Evolutionary conservation across 2,329 filamentous ascomycete species (phyloP), one percentile per base, ranked within the genome.

Genomic region (Colletotrichum zoysiae): DNA sequence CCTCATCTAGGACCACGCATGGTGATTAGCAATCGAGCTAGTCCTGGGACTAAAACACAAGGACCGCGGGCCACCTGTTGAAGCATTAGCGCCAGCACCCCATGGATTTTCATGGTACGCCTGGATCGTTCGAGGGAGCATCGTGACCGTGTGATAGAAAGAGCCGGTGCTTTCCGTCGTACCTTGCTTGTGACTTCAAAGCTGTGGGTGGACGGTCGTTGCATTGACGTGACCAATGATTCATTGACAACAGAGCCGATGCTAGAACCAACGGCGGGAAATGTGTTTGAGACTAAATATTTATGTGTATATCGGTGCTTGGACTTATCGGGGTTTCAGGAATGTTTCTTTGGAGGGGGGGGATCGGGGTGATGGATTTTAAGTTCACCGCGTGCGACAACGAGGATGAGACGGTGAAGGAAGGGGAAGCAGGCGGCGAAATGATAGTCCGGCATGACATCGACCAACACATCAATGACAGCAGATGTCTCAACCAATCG

Each of bases 401-500:
- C 35, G 20, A 65, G 42, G 38, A 64, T 57, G 42, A 57, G 44
- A 63, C 26, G 46, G 9, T 20, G 7, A 5, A 20, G 44, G 7
- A 46, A n/a, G 44, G 65, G 58, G 46, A 46, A 18, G 20, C 6
- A 14, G 7, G 16, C 69, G 69, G 69, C n/a, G 51, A 56, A 71
- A 68, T n/a, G 65, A 71, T 71, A 71, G 65, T 71, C 69, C 69
- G 65, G 23, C 16, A 23, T 53, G 30, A 55, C 35, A 11, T 23
- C 68, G n/a, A 35, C 56, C 57, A 60, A 33, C 61, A 62, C 50
- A 53, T 68, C 68, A 68, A 62, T 68, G 69, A 68, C 58, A 40
- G 38, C 9, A 38, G n/a, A 7, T 62, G 53, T 63, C 65, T 64
- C 53, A 55, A 46, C 69, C 69, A 71, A 71, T 71, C 40, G 64